Evolutionary conservation across 2,329 filamentous ascomycete species (phyloP).

Genomic region (Neonectria hederae): DNA sequence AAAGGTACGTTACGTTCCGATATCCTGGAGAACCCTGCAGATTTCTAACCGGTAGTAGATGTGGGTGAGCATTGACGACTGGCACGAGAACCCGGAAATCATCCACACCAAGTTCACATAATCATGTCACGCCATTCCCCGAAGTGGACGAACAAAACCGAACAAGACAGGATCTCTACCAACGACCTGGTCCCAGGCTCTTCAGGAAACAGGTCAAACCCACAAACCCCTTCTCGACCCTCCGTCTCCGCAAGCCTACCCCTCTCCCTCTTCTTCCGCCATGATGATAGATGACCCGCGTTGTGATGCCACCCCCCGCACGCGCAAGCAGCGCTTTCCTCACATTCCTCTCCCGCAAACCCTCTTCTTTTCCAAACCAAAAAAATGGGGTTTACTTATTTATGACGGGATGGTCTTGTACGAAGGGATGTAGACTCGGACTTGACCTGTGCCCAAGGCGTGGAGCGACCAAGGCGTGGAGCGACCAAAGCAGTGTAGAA

Average conservation of each 20-base stretch:
- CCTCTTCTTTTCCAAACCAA: background rate
- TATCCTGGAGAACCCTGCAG: background rate
- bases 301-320: constrained; percentile 13
- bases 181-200: constrained; percentile 13
- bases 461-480: constrained; percentile 20
- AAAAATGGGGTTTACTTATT: constrained; percentile 16
- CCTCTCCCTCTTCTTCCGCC: constrained; percentile 2
- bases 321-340: constrained; percentile 3
- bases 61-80: constrained; percentile 99
- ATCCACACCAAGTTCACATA: constrained; percentile 98
- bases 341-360: background rate
- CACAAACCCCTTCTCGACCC: constrained; percentile 17
- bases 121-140: constrained; percentile 25
- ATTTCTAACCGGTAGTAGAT: constrained; percentile 68
- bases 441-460: constrained; percentile 15
- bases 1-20: constrained; percentile 71
- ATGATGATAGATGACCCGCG: constrained; percentile 27
- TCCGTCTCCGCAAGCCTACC: constrained; percentile 18
- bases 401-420: constrained; percentile 15
- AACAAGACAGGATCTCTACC: constrained; percentile 13
- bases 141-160: constrained; percentile 27
- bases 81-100: constrained; percentile 99
- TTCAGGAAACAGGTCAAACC: constrained; percentile 26
- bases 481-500: constrained; percentile 21
- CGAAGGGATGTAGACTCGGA: constrained; percentile 14